Percentiles rank a stretch among this genome's conserved stretches.
These are phyloP conservation scores for Asterella californica DNA, from an alignment of 225 moss, liverwort and hornwort species.

Conservation along the genomic window DNA sequence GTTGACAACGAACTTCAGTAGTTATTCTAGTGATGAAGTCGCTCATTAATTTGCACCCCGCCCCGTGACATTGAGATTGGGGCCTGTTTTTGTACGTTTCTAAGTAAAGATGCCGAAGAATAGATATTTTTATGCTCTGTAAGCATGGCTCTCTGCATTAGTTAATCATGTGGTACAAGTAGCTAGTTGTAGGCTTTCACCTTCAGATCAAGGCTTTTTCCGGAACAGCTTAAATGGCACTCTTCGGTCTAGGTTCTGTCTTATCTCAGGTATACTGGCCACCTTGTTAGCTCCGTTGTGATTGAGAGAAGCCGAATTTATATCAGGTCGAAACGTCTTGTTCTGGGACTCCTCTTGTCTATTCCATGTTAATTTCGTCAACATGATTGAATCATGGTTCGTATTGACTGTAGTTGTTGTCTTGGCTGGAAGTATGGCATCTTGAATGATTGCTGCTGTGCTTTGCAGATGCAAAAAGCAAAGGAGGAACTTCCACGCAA, in stretches of 20 bases:
- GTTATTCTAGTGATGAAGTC: neutral
- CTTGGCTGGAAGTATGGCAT: too few species aligned
- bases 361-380: too few species aligned
- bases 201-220: neutral
- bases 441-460: too few species aligned
- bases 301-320: too few species aligned
- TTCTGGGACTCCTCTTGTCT: too few species aligned
- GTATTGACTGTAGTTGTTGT: too few species aligned
- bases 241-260: too few species aligned
- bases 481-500: conserved; percentile 50
- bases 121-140: neutral
- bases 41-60: neutral
- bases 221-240: too few species aligned
- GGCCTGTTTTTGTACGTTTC: neutral
- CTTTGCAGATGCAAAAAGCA: conserved; percentile 74
- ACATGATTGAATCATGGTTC: too few species aligned
- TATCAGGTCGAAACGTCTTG: too few species aligned
- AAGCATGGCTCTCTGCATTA: neutral
- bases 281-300: too few species aligned
- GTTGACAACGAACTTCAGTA: neutral
- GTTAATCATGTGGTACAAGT: neutral
- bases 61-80: neutral
- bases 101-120: neutral
- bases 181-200: neutral
- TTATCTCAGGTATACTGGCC: too few species aligned